phyloP scores from a whole-genome alignment of 768 basidiomycete species.

The Collybia sordida region DNA sequence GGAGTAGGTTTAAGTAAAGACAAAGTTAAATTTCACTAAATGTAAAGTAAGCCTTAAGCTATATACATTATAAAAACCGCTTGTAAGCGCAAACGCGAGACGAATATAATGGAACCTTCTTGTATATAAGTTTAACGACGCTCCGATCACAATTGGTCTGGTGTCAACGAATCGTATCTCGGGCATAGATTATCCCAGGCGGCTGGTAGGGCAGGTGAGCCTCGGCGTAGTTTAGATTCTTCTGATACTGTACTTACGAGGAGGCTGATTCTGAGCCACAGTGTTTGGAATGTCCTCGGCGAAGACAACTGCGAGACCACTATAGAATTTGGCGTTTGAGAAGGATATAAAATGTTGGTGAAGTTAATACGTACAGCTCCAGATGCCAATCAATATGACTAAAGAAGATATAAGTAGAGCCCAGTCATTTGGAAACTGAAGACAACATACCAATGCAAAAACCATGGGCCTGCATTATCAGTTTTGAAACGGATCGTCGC shows the following conservation, averaged over 20 bases:
- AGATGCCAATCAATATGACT: constrained; percentile 4
- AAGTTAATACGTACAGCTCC: background rate
- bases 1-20: no score
- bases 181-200: constrained; percentile 35
- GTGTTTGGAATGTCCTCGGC: constrained; percentile 27
- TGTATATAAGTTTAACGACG: no score
- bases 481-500: constrained; percentile 38
- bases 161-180: constrained; percentile 13
- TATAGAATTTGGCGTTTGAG: background rate
- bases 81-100: no score
- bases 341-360: background rate
- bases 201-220: constrained; percentile 9
- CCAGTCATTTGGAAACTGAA: no score
- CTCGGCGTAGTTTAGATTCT: no score
- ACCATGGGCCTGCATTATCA: constrained; percentile 32
- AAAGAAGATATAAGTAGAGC: no score
- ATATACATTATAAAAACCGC: no score
- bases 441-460: constrained; percentile 23
- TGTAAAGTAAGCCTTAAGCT: background rate
- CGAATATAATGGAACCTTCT: no score
- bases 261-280: constrained; percentile 12
- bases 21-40: no score
- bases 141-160: constrained; percentile 4
- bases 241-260: constrained; percentile 13
- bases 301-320: constrained; percentile 29